phyloP scores from a whole-genome alignment of 1,284 basidiomycete species.

The Exobasidium rhododendri region DNA sequence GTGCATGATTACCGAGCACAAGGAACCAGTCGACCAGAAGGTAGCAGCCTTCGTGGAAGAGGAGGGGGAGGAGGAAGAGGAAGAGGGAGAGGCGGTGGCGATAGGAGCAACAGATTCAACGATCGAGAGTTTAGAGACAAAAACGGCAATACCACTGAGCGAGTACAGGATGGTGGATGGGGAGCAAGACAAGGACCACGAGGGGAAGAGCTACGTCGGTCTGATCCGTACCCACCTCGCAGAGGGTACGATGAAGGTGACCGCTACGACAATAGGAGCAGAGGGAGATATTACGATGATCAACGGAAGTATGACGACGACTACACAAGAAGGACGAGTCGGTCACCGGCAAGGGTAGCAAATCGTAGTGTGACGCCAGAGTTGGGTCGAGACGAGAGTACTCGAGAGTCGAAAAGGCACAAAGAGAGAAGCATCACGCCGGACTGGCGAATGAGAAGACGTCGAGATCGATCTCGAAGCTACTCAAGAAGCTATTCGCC shows the following conservation, averaged over 20 bases:
- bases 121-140: constrained; percentile 36
- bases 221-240: background rate
- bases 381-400: background rate
- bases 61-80: constrained; percentile 59
- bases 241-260: background rate
- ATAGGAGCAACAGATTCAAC: constrained; percentile 54
- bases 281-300: background rate
- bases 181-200: constrained; percentile 8
- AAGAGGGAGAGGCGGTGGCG: constrained; percentile 58
- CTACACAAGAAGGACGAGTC: background rate
- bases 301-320: background rate
- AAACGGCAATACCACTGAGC: constrained; percentile 58
- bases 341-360: background rate
- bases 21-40: constrained; percentile 18
- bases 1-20: constrained; percentile 58
- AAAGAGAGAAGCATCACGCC: background rate
- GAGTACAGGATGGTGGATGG: constrained; percentile 54
- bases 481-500: background rate
- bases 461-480: background rate
- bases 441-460: background rate
- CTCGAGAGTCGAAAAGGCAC: background rate
- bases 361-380: background rate
- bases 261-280: background rate
- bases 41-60: constrained; percentile 58
- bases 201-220: background rate